phyloP scores from a whole-genome alignment of 352 stramenopile genomes.

The Globisporangium splendens region DNA sequence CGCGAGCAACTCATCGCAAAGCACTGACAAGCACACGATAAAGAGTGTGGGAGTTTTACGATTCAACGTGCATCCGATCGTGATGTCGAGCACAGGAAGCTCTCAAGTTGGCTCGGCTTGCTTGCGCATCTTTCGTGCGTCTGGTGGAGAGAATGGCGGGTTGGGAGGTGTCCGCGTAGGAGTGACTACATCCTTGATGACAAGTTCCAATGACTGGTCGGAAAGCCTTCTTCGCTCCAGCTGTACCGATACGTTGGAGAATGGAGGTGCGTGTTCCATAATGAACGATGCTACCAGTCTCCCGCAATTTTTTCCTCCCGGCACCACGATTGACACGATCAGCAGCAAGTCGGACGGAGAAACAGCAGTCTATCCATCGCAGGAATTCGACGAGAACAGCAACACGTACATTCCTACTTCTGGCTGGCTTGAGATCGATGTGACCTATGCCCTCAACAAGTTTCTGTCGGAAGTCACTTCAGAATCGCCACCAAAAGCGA shows the following conservation, averaged over 20 bases:
- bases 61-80: slow-evolving; percentile 32
- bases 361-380: slow-evolving; percentile 25
- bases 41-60: slow-evolving; percentile 34
- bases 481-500: slow-evolving; percentile 18
- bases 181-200: slow-evolving; percentile 22
- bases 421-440: slow-evolving; percentile 66
- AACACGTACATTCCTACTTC: slow-evolving; percentile 36
- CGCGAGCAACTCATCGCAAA: slow-evolving; percentile 50
- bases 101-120: slow-evolving; percentile 46
- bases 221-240: slow-evolving; percentile 24
- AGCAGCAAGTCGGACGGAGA: slow-evolving; percentile 21
- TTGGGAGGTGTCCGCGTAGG: slow-evolving; percentile 54
- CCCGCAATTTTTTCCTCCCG: slow-evolving; percentile 31
- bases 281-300: slow-evolving; percentile 14
- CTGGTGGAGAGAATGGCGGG: slow-evolving; percentile 57
- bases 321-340: slow-evolving; percentile 26
- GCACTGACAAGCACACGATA: slow-evolving; percentile 19
- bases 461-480: slow-evolving; percentile 26
- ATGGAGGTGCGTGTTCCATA: slow-evolving; percentile 19
- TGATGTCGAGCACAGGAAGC: slow-evolving; percentile 35
- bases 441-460: slow-evolving; percentile 55
- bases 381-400: slow-evolving; percentile 25
- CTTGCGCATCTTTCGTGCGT: slow-evolving; percentile 52
- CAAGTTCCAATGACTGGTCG: slow-evolving; percentile 28
- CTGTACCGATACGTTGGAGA: slow-evolving; percentile 11